These are phyloP conservation scores for Penicillium sclerotigenum DNA, from an alignment of 2,329 filamentous ascomycete species.

Conservation along the genomic window DNA sequence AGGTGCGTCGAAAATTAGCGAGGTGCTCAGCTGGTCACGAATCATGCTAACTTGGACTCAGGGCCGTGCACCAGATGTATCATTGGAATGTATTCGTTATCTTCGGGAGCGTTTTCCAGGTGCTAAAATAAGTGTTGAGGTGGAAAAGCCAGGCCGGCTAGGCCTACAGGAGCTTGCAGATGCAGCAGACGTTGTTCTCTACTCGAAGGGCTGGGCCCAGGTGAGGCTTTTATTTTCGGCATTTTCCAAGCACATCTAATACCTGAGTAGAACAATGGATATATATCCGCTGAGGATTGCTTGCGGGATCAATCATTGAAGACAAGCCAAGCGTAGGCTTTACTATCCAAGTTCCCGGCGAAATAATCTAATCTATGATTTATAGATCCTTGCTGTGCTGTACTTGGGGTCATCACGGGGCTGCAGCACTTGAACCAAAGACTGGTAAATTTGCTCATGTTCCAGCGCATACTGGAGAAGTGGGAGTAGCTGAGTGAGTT, in stretches of 20 bases:
- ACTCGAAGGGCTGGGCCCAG: conserved; percentile 68
- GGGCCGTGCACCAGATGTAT: conserved; percentile 64
- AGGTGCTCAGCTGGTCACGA: neutral
- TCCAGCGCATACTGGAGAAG: conserved; percentile 42
- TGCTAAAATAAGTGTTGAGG: conserved; percentile 63
- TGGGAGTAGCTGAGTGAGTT: conserved; percentile 59
- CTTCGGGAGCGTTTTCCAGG: conserved; percentile 49
- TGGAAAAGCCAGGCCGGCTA: conserved; percentile 65
- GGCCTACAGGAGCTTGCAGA: conserved; percentile 60
- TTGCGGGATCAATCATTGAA: conserved; percentile 45
- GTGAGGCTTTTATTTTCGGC: conserved; percentile 38
- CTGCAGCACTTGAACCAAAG: conserved; percentile 45
- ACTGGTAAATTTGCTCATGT: conserved; percentile 38
- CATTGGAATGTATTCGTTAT: conserved; percentile 57
- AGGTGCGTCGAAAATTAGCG: conserved; percentile 41
- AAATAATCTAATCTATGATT: neutral
- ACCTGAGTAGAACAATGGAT: conserved; percentile 33
- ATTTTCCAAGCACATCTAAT: neutral
- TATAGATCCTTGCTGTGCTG: conserved; percentile 52
- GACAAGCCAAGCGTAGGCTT: conserved; percentile 48
- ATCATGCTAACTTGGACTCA: conserved; percentile 15
- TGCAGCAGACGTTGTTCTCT: conserved; percentile 69
- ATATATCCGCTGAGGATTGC: conserved; percentile 51
- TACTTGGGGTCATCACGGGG: conserved; percentile 59
- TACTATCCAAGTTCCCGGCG: neutral